Conservation (phyloP, 2,329 filamentous ascomycete genomes). For the Westerdykella aurantiaca region DNA sequence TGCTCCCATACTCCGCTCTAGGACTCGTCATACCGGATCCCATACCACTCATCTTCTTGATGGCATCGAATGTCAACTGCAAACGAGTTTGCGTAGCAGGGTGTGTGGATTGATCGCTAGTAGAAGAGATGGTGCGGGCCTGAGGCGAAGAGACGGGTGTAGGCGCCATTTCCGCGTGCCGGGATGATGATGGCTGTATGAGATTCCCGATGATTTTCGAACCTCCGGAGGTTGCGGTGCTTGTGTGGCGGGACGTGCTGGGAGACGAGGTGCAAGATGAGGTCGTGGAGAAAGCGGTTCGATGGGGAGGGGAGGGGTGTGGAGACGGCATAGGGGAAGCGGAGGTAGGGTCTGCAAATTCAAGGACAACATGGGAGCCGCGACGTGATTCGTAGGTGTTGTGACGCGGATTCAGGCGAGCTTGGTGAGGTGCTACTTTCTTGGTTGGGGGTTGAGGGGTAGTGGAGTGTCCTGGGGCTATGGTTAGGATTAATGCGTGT, state of each 20-base stretch:
- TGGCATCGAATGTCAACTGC: conserved; percentile 21
- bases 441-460: conserved; percentile 1
- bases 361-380: conserved; percentile 14
- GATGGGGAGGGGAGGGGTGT: background rate
- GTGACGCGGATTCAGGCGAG: conserved; percentile 1
- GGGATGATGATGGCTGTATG: background rate
- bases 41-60: conserved; percentile 20
- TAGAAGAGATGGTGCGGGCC: background rate
- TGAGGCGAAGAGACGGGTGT: background rate
- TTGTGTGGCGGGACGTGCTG: background rate
- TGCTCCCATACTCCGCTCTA: conserved; percentile 4
- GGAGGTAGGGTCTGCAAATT: conserved; percentile 19
- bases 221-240: background rate
- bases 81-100: conserved; percentile 10
- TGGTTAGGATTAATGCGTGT: background rate
- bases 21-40: conserved; percentile 15
- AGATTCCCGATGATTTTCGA: background rate
- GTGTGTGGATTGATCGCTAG: conserved; percentile 1
- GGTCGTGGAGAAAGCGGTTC: background rate
- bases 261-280: background rate
- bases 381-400: conserved; percentile 13
- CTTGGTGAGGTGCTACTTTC: background rate
- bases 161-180: background rate
- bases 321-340: conserved; percentile 1
- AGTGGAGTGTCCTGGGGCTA: conserved; percentile 9